These are phyloP conservation scores for Rosa chinensis DNA, from an alignment of 306 rosid genomes.

Conservation along the genomic window DNA sequence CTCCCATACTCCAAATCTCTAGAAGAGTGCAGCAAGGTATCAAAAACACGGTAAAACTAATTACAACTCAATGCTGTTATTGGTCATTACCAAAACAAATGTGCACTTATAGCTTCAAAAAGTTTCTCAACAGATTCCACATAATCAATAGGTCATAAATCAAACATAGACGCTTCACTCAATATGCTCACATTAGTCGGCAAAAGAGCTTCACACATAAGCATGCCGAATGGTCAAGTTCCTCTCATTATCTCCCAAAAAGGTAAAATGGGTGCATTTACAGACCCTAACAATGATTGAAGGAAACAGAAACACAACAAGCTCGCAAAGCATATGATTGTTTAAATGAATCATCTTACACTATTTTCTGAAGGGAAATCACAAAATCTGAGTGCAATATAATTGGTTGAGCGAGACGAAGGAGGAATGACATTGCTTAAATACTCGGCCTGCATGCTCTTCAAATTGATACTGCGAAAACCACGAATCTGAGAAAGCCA, in stretches of 20 bases:
- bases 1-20: slow-evolving; percentile 50
- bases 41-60: slow-evolving; percentile 16
- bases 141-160: too few species aligned
- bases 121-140: not conserved
- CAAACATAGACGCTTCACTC: not conserved
- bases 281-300: not conserved
- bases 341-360: slow-evolving; percentile 47
- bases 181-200: not conserved
- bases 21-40: slow-evolving; percentile 19
- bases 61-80: not conserved
- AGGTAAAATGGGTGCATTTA: slow-evolving; percentile 4
- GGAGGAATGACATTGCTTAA: slow-evolving; percentile 74
- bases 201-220: not conserved
- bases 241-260: too few species aligned
- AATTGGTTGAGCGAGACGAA: slow-evolving; percentile 82
- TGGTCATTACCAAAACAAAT: not conserved
- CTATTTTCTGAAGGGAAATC: slow-evolving; percentile 42
- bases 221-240: too few species aligned
- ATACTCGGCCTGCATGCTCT: slow-evolving; percentile 87
- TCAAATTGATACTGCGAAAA: slow-evolving; percentile 97
- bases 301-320: slow-evolving; percentile 6
- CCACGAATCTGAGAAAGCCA: slow-evolving; percentile 73
- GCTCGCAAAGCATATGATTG: slow-evolving; percentile 3
- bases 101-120: not conserved
- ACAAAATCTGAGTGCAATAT: slow-evolving; percentile 79